Conservation (phyloP, 805 yeast genomes). For the Yarrowia deformans region DNA sequence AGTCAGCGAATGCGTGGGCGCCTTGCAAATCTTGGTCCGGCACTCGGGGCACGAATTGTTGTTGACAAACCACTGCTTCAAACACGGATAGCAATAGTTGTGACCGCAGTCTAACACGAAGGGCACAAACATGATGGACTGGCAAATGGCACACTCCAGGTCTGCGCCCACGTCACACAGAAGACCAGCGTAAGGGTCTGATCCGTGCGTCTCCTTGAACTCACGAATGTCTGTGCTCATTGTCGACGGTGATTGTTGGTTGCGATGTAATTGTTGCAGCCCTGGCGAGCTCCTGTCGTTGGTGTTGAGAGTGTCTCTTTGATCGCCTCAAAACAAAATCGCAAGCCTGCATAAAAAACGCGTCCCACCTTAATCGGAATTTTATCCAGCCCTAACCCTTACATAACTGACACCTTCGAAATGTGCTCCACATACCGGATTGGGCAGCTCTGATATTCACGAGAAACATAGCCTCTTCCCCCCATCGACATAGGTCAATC, state of each 20-base stretch:
- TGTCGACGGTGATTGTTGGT: neutral
- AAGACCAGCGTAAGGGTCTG: neutral
- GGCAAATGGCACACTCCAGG: constrained; percentile 61
- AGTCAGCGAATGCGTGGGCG: constrained; percentile 8
- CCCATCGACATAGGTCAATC: no score
- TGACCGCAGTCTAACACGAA: constrained; percentile 68
- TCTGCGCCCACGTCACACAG: constrained; percentile 6
- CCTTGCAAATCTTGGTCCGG: constrained; percentile 36
- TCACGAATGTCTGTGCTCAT: constrained; percentile 18
- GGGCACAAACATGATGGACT: constrained; percentile 67
- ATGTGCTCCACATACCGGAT: neutral
- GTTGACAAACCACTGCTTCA: constrained; percentile 48
- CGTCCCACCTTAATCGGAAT: constrained; percentile 2
- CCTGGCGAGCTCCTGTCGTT: neutral
- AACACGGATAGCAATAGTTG: constrained; percentile 62
- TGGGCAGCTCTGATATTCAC: no score
- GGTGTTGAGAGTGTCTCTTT: neutral
- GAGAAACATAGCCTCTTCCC: no score
- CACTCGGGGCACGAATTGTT: constrained; percentile 45
- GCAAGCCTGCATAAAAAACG: constrained; percentile 1
- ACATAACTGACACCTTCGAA: no score
- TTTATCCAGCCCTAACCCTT: neutral
- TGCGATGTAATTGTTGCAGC: no score
- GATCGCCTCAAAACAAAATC: neutral
- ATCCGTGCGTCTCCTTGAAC: neutral